A percentile compares a stretch with the other conserved stretches of the same genome.
Evolutionary conservation across 2,329 filamentous ascomycete genomes (phyloP).

Genomic region (Escovopsis sp.): DNA sequence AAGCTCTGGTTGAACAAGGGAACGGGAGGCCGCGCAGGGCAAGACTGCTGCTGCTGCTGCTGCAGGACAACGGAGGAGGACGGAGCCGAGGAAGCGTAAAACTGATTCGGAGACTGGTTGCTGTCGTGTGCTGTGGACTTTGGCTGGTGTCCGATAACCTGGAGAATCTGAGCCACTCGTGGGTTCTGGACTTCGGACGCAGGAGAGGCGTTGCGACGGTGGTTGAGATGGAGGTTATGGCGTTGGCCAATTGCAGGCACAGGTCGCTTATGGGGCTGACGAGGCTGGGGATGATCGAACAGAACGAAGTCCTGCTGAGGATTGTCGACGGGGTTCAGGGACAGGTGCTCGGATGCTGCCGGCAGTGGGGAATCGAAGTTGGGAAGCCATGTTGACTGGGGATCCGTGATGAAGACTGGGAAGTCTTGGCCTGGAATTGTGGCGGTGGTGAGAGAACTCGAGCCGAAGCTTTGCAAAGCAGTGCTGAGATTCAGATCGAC

Average conservation of each 20-base stretch:
- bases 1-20: conserved; percentile 53
- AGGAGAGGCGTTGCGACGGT: conserved; percentile 29
- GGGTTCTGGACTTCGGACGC: conserved; percentile 36
- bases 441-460: conserved; percentile 39
- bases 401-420: conserved; percentile 72
- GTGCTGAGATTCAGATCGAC: conserved; percentile 55
- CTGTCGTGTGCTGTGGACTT: conserved; percentile 36
- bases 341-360: conserved; percentile 42
- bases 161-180: conserved; percentile 44
- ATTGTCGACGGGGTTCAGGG: conserved; percentile 33
- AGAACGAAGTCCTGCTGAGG: conserved; percentile 65
- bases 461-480: conserved; percentile 42
- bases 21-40: conserved; percentile 49
- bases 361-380: conserved; percentile 49
- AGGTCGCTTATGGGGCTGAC: conserved; percentile 22
- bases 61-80: conserved; percentile 44
- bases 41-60: conserved; percentile 37
- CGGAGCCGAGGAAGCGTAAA: conserved; percentile 54
- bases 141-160: conserved; percentile 40
- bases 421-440: conserved; percentile 52
- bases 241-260: conserved; percentile 27
- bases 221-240: conserved; percentile 28
- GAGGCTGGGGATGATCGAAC: conserved; percentile 42
- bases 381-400: conserved; percentile 67
- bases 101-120: conserved; percentile 44